Conservation (phyloP, 2,329 filamentous ascomycete species). For the Colletotrichum sp. region DNA sequence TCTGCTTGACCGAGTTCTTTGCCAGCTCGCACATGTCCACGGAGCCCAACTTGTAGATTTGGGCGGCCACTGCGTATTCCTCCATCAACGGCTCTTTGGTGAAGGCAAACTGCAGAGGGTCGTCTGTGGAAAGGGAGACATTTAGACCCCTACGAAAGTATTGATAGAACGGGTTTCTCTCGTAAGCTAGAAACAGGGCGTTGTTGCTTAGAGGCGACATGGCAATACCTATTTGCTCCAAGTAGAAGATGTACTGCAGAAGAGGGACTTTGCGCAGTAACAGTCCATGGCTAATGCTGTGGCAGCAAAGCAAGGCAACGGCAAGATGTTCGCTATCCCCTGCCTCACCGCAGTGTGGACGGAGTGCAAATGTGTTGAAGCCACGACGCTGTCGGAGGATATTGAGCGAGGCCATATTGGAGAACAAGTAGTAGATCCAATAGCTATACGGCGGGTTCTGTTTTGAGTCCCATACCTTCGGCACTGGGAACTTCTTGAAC, state of each 20-base stretch:
- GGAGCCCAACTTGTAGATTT: constrained; percentile 96
- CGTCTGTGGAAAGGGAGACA: constrained; percentile 94
- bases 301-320: constrained; percentile 87
- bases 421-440: constrained; percentile 97
- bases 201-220: constrained; percentile 99
- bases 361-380: constrained; percentile 93
- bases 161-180: constrained; percentile 93
- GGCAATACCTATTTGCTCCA: constrained; percentile 96
- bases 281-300: constrained; percentile 96
- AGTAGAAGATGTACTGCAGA: constrained; percentile 95
- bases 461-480: constrained; percentile 85
- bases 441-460: constrained; percentile 99
- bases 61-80: constrained; percentile 95
- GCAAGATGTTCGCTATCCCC: constrained; percentile 96
- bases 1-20: constrained; percentile 94
- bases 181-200: constrained; percentile 93
- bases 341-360: constrained; percentile 95
- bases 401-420: constrained; percentile 93
- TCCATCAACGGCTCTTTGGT: constrained; percentile 98
- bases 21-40: constrained; percentile 99
- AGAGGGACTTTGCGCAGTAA: constrained; percentile 92
- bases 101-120: constrained; percentile 96
- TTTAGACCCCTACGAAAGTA: constrained; percentile 97
- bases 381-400: constrained; percentile 88
- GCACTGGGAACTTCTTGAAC: constrained; percentile 94